These are phyloP conservation scores for Stylosanthes scabra DNA, from an alignment of 331 rosid genomes.

Conservation along the genomic window DNA sequence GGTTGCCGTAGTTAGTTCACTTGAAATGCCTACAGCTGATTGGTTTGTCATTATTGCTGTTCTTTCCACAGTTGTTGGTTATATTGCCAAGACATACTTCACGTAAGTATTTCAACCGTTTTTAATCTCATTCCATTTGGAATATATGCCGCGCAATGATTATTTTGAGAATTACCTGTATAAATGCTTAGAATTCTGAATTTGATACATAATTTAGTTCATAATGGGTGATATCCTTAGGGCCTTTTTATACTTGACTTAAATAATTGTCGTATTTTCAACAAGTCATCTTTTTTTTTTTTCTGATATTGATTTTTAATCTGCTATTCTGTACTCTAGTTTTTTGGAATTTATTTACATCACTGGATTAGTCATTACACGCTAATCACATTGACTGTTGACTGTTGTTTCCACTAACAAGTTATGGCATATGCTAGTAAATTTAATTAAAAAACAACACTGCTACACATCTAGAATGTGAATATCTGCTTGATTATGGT, in stretches of 20 bases:
- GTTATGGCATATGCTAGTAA: constrained; percentile 17
- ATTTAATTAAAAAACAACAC: not conserved
- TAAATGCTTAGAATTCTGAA: not conserved
- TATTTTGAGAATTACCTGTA: constrained; percentile 1
- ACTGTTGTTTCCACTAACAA: constrained; percentile 22
- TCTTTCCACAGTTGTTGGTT: constrained; percentile 86
- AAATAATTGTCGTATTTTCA: not conserved
- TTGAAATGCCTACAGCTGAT: constrained; percentile 88
- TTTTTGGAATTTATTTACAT: not conserved
- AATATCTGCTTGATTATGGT: not conserved
- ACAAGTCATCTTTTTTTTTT: not conserved
- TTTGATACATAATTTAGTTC: not conserved
- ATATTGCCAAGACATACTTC: constrained; percentile 90
- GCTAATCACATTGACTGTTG: constrained; percentile 5
- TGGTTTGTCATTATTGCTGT: constrained; percentile 82
- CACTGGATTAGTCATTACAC: not conserved
- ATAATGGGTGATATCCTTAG: not conserved
- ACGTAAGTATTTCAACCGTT: constrained; percentile 56
- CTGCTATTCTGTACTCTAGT: not conserved
- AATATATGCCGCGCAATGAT: constrained; percentile 17
- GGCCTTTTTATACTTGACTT: not conserved
- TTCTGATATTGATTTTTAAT: not conserved
- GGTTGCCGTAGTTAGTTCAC: constrained; percentile 89
- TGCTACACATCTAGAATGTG: not conserved
- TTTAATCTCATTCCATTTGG: not conserved